Conservation (phyloP, 345 rosid genomes). For the Lenwebbia sp. region DNA sequence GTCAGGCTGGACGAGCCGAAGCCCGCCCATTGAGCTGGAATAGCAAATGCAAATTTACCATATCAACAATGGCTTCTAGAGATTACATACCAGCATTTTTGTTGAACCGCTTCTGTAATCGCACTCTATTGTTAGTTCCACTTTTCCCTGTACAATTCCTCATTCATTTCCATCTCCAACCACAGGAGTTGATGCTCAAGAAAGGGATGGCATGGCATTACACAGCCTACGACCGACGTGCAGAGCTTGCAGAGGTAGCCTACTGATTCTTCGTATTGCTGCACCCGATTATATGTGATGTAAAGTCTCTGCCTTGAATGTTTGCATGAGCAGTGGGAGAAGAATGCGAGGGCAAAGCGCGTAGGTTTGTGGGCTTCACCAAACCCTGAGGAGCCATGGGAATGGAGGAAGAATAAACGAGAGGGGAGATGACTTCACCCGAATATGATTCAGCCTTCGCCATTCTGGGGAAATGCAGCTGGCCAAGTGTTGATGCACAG, state of each 20-base stretch:
- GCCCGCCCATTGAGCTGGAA: neutral
- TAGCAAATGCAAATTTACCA: neutral
- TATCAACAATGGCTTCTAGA: neutral
- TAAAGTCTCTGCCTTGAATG: neutral
- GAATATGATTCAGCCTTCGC: neutral
- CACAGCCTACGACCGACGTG: constrained; percentile 42
- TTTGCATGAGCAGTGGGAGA: constrained; percentile 51
- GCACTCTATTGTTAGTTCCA: neutral
- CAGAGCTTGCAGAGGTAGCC: constrained; percentile 42
- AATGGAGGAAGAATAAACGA: constrained; percentile 64
- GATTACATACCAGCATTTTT: neutral
- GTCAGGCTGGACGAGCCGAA: neutral
- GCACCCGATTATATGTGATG: neutral
- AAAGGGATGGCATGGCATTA: constrained; percentile 89
- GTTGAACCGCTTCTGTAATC: neutral
- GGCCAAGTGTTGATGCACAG: neutral
- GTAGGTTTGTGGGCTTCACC: constrained; percentile 71
- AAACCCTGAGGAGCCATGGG: constrained; percentile 84
- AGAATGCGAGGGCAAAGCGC: constrained; percentile 53
- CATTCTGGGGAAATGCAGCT: neutral
- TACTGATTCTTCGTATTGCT: neutral
- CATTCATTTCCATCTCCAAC: neutral
- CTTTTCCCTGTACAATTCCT: neutral
- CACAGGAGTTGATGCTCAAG: constrained; percentile 69
- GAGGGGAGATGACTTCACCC: neutral